Evolutionary conservation across 352 stramenopile species (phyloP), one percentile per base, ranked within the genome.

Genomic region (Discostella stelligera): DNA sequence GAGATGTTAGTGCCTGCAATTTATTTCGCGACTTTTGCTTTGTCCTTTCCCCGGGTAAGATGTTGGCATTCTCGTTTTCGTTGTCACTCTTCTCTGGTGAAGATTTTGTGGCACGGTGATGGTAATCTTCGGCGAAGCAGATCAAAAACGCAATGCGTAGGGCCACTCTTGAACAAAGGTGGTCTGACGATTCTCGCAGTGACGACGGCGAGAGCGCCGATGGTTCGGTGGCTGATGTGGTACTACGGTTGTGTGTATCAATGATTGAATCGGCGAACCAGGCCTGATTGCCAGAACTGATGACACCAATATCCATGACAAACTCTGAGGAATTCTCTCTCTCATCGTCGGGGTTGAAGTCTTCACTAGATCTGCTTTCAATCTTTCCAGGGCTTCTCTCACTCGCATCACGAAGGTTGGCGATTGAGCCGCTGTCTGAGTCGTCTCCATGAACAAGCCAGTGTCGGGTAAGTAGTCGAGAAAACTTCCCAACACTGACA

Each of bases 111-210:
- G 25, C 61, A 58, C 46, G 50, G 46, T 50, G 46, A 73, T 77
- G 67, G 39, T 85, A 80, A 62, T 78, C 80, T 77, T 89, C 66
- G 16, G 77, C 77, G 76, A 90, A 91, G 52, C 83, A 86, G 59
- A 92, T 89, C 18, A 90, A 77, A 70, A 94, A 94, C 4, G 86
- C 85, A 46, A 92, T 86, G 7, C 89, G 80, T 30, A 94, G 71
- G 21, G 86, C 64, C 5, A 76, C 77, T 66, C 81, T 79, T 30
- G 59, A 71, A 59, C 78, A 82, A 30, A 66, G 37, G 18, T 75
- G 71, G 25, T 91, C 83, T 37, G 79, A 91, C 32, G 49, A 54
- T 81, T 94, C 86, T 58, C 84, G 62, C 16, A 65, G 58, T 63
- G 74, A 91, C 4, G 76, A 77, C n/a, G 70, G 20, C 21, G 50